Percentiles rank a stretch among this genome's conserved stretches.
phyloP scores from a whole-genome alignment of 2,329 filamentous ascomycete species.

The Pyrenochaeta sp. region DNA sequence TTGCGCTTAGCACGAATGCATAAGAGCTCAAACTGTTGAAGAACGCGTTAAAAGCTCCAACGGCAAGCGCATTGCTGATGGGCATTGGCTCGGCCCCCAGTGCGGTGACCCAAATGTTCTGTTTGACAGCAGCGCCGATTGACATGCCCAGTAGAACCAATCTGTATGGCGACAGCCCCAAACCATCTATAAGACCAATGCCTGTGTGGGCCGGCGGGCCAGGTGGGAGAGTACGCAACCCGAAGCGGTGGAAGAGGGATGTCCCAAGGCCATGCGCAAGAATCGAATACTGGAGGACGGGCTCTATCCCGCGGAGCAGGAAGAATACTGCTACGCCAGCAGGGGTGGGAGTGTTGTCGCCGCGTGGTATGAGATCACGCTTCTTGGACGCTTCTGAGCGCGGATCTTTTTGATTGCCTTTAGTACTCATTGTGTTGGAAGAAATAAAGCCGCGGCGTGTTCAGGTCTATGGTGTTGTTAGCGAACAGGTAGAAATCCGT shows the following conservation, averaged over 20 bases:
- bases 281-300: constrained; percentile 59
- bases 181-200: constrained; percentile 50
- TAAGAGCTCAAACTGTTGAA: constrained; percentile 66
- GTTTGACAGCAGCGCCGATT: constrained; percentile 62
- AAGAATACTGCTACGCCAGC: constrained; percentile 54
- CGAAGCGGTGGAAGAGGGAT: constrained; percentile 56
- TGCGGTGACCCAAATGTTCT: constrained; percentile 62
- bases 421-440: constrained; percentile 8
- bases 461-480: not conserved
- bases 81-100: constrained; percentile 62
- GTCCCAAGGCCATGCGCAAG: constrained; percentile 54
- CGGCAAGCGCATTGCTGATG: constrained; percentile 50
- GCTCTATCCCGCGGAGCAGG: constrained; percentile 57
- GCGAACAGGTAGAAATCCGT: too few species aligned
- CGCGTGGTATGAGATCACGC: constrained; percentile 51
- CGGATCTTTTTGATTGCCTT: constrained; percentile 31
- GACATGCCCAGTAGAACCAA: constrained; percentile 64
- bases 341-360: constrained; percentile 51
- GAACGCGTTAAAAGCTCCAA: constrained; percentile 63
- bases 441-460: too few species aligned
- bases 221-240: constrained; percentile 54
- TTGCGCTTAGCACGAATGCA: constrained; percentile 60
- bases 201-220: constrained; percentile 53
- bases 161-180: constrained; percentile 61
- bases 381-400: constrained; percentile 41